phyloP scores from a whole-genome alignment of 2,329 filamentous ascomycete genomes.

The Nemania diffusa region DNA sequence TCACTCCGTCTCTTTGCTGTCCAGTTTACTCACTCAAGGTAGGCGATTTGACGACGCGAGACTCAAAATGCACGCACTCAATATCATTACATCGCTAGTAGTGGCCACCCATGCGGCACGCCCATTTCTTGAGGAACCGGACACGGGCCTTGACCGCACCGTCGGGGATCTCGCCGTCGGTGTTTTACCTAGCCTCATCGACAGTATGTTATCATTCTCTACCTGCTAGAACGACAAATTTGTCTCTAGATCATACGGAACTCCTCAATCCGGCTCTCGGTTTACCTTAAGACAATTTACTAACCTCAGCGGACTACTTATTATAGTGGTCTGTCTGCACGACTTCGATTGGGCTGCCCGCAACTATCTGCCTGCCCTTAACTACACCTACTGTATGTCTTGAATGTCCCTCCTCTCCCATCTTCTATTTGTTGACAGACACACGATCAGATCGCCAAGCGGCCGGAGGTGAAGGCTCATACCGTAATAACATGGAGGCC shows the following conservation, averaged over 20 bases:
- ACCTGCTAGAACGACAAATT: too few relatives aligned
- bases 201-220: too few relatives aligned
- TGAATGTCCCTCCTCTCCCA: background rate
- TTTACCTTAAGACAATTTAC: too few relatives aligned
- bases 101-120: slow-evolving; percentile 25
- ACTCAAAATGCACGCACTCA: slow-evolving; percentile 10
- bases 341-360: slow-evolving; percentile 65
- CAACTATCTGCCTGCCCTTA: slow-evolving; percentile 56
- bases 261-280: too few relatives aligned
- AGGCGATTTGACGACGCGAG: background rate
- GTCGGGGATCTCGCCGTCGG: slow-evolving; percentile 47
- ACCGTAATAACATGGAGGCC: slow-evolving; percentile 65
- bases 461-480: slow-evolving; percentile 64
- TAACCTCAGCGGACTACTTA: too few relatives aligned
- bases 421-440: background rate
- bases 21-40: background rate
- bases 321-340: slow-evolving; percentile 60
- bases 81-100: slow-evolving; percentile 15
- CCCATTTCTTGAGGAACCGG: slow-evolving; percentile 33
- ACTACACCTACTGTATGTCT: slow-evolving; percentile 59
- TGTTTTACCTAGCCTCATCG: slow-evolving; percentile 54
- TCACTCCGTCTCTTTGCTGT: background rate
- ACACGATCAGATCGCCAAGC: slow-evolving; percentile 56
- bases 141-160: slow-evolving; percentile 26
- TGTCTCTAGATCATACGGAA: too few relatives aligned